A percentile compares a stretch with the other conserved stretches of the same genome.
phyloP scores from a whole-genome alignment of 768 basidiomycete genomes.

The Gymnopilus junonius region DNA sequence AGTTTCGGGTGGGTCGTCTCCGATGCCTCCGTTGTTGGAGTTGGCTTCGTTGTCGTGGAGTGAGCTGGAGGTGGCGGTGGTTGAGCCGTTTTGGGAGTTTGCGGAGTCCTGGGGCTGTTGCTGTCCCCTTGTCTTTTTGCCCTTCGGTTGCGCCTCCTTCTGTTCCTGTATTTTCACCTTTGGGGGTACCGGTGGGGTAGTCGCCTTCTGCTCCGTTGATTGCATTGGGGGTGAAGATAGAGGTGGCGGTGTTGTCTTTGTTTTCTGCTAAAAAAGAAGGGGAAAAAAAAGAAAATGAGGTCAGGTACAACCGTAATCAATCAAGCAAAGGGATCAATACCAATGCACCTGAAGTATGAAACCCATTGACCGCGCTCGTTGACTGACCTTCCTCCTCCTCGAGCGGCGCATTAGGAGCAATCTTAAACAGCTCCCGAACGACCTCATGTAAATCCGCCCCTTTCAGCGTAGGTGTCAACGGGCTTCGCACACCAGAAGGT shows the following conservation, averaged over 20 bases:
- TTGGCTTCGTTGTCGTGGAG: slow-evolving; percentile 6
- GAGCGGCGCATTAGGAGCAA: slow-evolving; percentile 5
- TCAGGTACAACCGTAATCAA: slow-evolving; percentile 12
- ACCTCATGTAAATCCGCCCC: slow-evolving; percentile 36
- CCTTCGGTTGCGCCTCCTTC: slow-evolving; percentile 10
- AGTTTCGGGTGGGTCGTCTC: background rate
- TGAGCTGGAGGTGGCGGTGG: slow-evolving; percentile 6
- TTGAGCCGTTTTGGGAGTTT: slow-evolving; percentile 15
- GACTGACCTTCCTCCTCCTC: slow-evolving; percentile 7
- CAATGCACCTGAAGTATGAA: slow-evolving; percentile 38
- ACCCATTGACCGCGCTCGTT: background rate
- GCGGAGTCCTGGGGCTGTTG: slow-evolving; percentile 5
- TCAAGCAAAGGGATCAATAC: slow-evolving; percentile 23
- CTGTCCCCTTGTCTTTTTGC: slow-evolving; percentile 14
- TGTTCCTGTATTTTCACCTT: slow-evolving; percentile 6
- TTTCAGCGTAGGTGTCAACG: slow-evolving; percentile 36
- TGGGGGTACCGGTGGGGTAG: slow-evolving; percentile 15
- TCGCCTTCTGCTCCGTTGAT: slow-evolving; percentile 17
- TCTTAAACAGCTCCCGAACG: slow-evolving; percentile 34
- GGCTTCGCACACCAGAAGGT: slow-evolving; percentile 37
- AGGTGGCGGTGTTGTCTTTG: background rate
- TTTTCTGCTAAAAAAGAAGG: slow-evolving; percentile 2
- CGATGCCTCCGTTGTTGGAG: slow-evolving; percentile 2
- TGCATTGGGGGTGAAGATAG: slow-evolving; percentile 4
- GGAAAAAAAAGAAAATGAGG: slow-evolving; percentile 13